Evolutionary conservation across 192 early-diverging fungal species (phyloP).

Genomic region (Coemansia sp.): DNA sequence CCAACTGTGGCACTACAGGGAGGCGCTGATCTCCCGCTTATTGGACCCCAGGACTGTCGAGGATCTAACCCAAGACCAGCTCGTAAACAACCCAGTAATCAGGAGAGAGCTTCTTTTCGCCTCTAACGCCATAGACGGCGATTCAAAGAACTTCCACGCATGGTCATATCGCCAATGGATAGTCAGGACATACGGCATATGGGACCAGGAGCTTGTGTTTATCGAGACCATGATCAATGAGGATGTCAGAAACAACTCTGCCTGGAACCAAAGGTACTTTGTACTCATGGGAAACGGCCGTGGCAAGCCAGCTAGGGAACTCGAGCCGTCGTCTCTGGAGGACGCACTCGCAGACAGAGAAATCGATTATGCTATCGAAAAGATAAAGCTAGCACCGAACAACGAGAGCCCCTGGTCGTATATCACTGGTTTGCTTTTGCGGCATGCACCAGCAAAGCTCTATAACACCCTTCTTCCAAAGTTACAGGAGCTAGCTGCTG

Average conservation of each 20-base stretch:
- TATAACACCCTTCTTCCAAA: constrained; percentile 32
- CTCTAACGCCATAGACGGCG: constrained; percentile 65
- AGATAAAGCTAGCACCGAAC: constrained; percentile 78
- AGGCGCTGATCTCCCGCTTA: constrained; percentile 26
- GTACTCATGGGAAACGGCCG: constrained; percentile 51
- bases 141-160: constrained; percentile 98
- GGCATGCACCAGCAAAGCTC: constrained; percentile 38
- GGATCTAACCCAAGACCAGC: constrained; percentile 36
- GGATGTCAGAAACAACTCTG: constrained; percentile 97
- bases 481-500: constrained; percentile 29
- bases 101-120: constrained; percentile 76
- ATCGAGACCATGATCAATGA: constrained; percentile 68
- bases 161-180: constrained; percentile 99
- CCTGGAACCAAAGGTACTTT: constrained; percentile 98
- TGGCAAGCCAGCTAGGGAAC: background rate
- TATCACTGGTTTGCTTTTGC: constrained; percentile 63
- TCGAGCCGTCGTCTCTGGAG: background rate
- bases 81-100: constrained; percentile 33
- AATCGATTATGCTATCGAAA: constrained; percentile 64
- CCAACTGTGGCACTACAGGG: constrained; percentile 81
- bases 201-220: constrained; percentile 77
- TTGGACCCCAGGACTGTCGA: constrained; percentile 19
- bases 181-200: constrained; percentile 68
- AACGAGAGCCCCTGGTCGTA: constrained; percentile 96
- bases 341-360: constrained; percentile 21